Conservation (phyloP, 176 grass and related monocot species). For the Canna indica region DNA sequence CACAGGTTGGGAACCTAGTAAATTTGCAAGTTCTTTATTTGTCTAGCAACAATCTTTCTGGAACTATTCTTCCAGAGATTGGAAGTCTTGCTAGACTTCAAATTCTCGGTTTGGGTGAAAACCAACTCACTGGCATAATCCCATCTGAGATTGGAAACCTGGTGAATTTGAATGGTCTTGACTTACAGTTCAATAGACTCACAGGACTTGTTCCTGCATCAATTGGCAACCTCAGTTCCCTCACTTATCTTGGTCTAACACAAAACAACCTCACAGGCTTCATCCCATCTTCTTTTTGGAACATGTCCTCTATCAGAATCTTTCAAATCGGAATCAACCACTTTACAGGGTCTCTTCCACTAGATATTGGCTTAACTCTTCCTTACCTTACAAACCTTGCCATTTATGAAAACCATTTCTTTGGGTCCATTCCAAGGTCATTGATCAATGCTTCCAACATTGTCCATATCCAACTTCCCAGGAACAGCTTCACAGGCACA, state of each 20-base stretch:
- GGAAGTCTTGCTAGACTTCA: constrained; percentile 4
- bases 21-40: background rate
- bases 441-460: background rate
- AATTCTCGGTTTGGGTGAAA: background rate
- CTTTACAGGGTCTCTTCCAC: background rate
- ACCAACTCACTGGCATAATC: background rate
- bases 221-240: constrained; percentile 21
- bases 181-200: constrained; percentile 7
- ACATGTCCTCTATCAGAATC: constrained; percentile 7
- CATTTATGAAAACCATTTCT: background rate
- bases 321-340: constrained; percentile 19
- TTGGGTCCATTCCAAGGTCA: background rate
- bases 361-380: constrained; percentile 1
- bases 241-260: constrained; percentile 37
- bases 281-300: constrained; percentile 35
- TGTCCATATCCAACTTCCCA: background rate
- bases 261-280: constrained; percentile 32
- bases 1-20: background rate
- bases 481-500: background rate
- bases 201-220: constrained; percentile 18
- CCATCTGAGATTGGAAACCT: background rate
- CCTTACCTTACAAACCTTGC: background rate
- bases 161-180: background rate
- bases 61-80: constrained; percentile 14
- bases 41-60: background rate